Base-by-base conservation (phyloP, 2,329 filamentous ascomycete species). In the Pseudogymnoascus sp. region DNA sequence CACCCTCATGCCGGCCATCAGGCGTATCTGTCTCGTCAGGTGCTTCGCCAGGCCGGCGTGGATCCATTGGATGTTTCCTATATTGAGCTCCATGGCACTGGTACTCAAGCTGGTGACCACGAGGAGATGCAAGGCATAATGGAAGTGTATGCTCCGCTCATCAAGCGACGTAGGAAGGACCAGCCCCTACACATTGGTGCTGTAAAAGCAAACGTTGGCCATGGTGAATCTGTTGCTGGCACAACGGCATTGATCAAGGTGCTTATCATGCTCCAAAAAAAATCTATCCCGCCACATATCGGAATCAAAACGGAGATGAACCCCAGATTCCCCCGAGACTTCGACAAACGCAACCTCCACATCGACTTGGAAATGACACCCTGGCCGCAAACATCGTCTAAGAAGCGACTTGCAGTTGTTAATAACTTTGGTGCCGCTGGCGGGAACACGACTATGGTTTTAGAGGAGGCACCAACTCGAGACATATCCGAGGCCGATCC, bases 11-110 rank as follows among this genome's bases (percentile, higher is more conserved):
- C 86, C 5, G 88, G 85, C 4, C 88, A 88, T 0, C 91, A 95
- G 73, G 84, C 88, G 4, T 79, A 83, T 23, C 77, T 93, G 6
- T 91, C 87, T 69, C 82, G 83, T 61, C 80, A 84, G 53, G 85
- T 93, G 14, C 79, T 93, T 1, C 83, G 87, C 59, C 83, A 89
- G 46, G 87, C 88, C 31, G 87, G 88, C 63, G 81, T 93, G 14
- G 86, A 91, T 71, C 87, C 37, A 5, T 82, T 88, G 5, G 89
- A 89, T 67, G 78, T 93, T 6, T 88, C 86, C 71, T 85, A 88
- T 68, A 89, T 88, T n/a, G 88, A 91, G 70, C 93, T 93, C 76
- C 77, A 93, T 68, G 90, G 88, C 36, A 88, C 88, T 76, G 89
- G 84, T 62, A 88, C 89, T 6, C 84, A 86, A 56, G 49, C 49